phyloP scores from a whole-genome alignment of 106 monocot species.

The Apostasia shenzhenica region DNA sequence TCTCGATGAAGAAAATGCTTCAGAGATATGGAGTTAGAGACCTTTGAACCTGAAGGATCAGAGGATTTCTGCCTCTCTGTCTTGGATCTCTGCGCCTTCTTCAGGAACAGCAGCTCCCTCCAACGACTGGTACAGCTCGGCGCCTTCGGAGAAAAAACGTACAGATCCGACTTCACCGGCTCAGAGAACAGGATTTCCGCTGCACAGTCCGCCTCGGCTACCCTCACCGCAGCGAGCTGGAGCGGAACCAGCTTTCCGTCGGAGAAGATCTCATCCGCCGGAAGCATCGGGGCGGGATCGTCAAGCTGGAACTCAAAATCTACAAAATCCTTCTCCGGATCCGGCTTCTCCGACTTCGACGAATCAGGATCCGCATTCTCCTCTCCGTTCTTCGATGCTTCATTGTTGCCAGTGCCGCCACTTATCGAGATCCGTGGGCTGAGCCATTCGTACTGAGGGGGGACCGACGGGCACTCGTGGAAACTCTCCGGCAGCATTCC shows the following conservation, averaged over 20 bases:
- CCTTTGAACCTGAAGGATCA: background rate
- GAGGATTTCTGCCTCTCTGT: background rate
- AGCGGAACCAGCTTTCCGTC: conserved; percentile 87
- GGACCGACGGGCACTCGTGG: conserved; percentile 14
- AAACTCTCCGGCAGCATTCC: conserved; percentile 16
- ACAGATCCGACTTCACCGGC: conserved; percentile 23
- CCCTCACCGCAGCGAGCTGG: conserved; percentile 14
- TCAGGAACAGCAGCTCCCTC: conserved; percentile 46
- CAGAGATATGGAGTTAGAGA: conserved; percentile 15
- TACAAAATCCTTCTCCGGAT: conserved; percentile 14
- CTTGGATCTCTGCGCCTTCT: conserved; percentile 13
- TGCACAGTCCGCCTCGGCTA: background rate
- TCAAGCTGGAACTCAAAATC: conserved; percentile 81
- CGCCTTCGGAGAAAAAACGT: conserved; percentile 62
- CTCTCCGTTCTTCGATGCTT: background rate
- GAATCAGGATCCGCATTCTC: background rate
- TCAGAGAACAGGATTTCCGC: conserved; percentile 3
- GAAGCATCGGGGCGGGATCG: conserved; percentile 50
- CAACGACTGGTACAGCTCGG: conserved; percentile 66
- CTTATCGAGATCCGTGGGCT: conserved; percentile 48
- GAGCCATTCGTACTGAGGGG: conserved; percentile 34
- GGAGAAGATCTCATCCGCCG: conserved; percentile 86
- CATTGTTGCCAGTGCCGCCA: conserved; percentile 15
- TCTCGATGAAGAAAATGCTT: conserved; percentile 40
- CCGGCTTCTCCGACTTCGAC: background rate